These are phyloP conservation scores for Kazachstania sp. DNA, from an alignment of 1,139 yeast genomes.

Conservation along the genomic window DNA sequence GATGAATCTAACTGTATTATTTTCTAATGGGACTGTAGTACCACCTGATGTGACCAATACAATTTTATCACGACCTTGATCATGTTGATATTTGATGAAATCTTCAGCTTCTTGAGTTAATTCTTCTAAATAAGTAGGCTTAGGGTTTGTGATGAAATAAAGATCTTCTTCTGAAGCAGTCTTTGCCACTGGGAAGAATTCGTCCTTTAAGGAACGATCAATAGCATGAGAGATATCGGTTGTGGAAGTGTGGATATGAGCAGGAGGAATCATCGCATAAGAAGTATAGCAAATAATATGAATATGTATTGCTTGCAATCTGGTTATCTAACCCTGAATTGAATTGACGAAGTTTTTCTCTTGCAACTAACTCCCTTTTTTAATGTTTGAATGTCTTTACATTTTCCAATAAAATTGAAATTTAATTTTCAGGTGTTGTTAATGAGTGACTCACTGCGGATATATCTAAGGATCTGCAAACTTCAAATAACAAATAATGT, in stretches of 20 bases:
- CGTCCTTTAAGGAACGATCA: constrained; percentile 61
- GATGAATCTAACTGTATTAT: constrained; percentile 90
- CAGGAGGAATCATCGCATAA: constrained; percentile 1
- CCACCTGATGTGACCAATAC: constrained; percentile 96
- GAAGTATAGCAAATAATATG: neutral
- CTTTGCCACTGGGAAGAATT: constrained; percentile 62
- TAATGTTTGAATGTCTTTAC: no score
- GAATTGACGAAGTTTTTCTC: no score
- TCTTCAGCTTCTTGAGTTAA: constrained; percentile 47
- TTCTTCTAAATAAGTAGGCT: constrained; percentile 66
- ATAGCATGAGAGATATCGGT: constrained; percentile 71
- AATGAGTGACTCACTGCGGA: no score
- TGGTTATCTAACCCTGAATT: no score
- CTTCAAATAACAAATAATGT: no score
- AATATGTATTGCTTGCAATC: neutral
- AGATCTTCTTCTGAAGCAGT: constrained; percentile 55
- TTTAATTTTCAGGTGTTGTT: no score
- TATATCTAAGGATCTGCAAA: no score
- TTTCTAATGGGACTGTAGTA: constrained; percentile 93
- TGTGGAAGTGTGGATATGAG: constrained; percentile 47
- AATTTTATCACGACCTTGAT: constrained; percentile 41
- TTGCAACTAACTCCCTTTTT: no score
- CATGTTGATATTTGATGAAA: constrained; percentile 49
- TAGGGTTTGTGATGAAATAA: constrained; percentile 61
- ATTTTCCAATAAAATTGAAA: no score